These are phyloP conservation scores for Kwoniella botswanensis DNA, from an alignment of 768 basidiomycete species.

Conservation along the genomic window DNA sequence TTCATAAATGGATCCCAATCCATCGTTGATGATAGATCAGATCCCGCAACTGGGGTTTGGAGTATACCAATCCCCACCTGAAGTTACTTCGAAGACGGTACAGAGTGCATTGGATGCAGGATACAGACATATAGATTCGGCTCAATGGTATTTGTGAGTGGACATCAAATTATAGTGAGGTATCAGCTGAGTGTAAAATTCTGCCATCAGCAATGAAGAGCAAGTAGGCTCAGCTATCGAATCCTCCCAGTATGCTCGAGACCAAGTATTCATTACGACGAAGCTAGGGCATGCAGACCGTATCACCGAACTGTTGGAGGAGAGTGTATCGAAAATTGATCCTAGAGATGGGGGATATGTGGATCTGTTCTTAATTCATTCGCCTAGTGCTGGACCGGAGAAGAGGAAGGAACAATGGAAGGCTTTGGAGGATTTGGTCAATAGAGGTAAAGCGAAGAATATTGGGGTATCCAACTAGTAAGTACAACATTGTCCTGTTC, in stretches of 20 bases:
- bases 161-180: background rate
- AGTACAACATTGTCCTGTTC: background rate
- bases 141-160: constrained; percentile 50
- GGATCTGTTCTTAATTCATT: constrained; percentile 59
- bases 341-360: constrained; percentile 45
- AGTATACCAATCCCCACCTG: constrained; percentile 54
- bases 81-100: constrained; percentile 36
- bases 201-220: constrained; percentile 38
- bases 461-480: constrained; percentile 57
- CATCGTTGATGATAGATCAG: constrained; percentile 1
- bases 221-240: constrained; percentile 45
- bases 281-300: constrained; percentile 48
- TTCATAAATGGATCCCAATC: background rate
- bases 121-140: constrained; percentile 54
- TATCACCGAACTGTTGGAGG: constrained; percentile 35
- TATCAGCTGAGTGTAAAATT: background rate
- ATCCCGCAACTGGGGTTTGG: constrained; percentile 58
- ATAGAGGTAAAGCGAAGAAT: constrained; percentile 47
- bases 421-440: constrained; percentile 46
- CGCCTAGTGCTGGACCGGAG: constrained; percentile 56
- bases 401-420: constrained; percentile 52
- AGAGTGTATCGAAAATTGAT: constrained; percentile 48
- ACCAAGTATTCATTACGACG: constrained; percentile 50
- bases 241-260: constrained; percentile 28
- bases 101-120: constrained; percentile 47